phyloP scores from a whole-genome alignment of 768 basidiomycete species.

The Suillus spraguei region DNA sequence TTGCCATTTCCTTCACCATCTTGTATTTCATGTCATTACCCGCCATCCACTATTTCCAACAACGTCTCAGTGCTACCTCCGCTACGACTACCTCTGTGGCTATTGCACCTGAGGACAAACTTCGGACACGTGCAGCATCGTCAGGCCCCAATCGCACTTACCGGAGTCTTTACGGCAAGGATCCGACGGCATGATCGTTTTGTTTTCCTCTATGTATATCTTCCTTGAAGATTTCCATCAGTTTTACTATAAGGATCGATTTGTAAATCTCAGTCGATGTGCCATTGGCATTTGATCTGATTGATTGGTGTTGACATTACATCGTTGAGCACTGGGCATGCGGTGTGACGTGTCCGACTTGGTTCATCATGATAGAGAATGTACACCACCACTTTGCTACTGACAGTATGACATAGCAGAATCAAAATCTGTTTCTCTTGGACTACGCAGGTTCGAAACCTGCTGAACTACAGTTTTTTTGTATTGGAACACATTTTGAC shows the following conservation, averaged over 20 bases:
- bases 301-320: not conserved
- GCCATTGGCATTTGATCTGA: not conserved
- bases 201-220: not conserved
- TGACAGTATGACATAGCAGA: too few relatives aligned
- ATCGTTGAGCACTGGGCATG: not conserved
- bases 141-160: not conserved
- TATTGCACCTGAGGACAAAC: not conserved
- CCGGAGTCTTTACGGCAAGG: not conserved
- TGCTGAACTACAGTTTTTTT: too few relatives aligned
- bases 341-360: not conserved
- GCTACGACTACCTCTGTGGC: not conserved
- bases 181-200: not conserved
- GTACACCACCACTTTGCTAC: too few relatives aligned
- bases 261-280: not conserved
- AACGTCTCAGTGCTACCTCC: not conserved
- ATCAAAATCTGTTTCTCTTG: too few relatives aligned
- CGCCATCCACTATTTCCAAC: not conserved
- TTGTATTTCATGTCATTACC: not conserved
- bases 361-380: not conserved
- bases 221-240: not conserved
- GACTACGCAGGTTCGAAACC: too few relatives aligned
- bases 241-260: not conserved
- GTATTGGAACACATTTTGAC: too few relatives aligned
- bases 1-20: not conserved
- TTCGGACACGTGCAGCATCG: not conserved